These are phyloP conservation scores for Silene vulgaris DNA, from an alignment of 179 eudicot species.

Conservation along the genomic window DNA sequence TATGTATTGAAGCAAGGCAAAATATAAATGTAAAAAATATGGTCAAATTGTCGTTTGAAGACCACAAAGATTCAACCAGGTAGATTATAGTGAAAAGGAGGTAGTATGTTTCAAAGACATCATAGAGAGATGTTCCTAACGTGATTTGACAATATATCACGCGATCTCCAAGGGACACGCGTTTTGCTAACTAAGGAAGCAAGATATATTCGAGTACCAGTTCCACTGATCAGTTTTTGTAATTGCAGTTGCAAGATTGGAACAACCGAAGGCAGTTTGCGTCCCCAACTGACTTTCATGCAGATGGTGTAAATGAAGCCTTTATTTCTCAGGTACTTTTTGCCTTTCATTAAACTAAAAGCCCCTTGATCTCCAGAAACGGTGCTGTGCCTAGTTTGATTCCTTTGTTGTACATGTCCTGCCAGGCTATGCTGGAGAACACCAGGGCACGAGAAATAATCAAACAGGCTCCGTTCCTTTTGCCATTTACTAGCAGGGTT, in stretches of 20 bases:
- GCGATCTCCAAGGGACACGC: too few species aligned
- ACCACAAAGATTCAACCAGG: too few species aligned
- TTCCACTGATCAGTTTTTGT: conserved; percentile 17
- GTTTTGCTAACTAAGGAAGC: background rate
- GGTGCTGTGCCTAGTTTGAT: conserved; percentile 6
- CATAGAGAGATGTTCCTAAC: conserved; percentile 1
- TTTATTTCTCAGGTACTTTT: conserved; percentile 80
- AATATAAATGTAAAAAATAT: too few species aligned
- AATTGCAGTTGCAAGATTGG: conserved; percentile 92
- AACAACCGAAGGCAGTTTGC: conserved; percentile 88
- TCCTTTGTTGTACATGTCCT: conserved; percentile 16
- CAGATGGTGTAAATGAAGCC: conserved; percentile 85
- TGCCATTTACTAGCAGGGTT: conserved; percentile 92
- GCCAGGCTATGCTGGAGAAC: conserved; percentile 78
- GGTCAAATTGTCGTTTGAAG: too few species aligned
- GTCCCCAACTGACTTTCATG: conserved; percentile 79
- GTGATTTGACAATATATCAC: background rate
- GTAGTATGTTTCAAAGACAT: background rate
- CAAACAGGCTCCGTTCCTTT: conserved; percentile 85
- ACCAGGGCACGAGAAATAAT: conserved; percentile 77
- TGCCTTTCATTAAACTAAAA: background rate
- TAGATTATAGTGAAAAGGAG: too few species aligned
- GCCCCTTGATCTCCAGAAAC: background rate
- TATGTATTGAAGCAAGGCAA: too few species aligned
- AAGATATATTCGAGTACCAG: background rate